Percentiles rank a stretch among this genome's conserved stretches.
These are phyloP conservation scores for Aspergillus incahuasiensis DNA, from an alignment of 495 filamentous ascomycete species.

Conservation along the genomic window DNA sequence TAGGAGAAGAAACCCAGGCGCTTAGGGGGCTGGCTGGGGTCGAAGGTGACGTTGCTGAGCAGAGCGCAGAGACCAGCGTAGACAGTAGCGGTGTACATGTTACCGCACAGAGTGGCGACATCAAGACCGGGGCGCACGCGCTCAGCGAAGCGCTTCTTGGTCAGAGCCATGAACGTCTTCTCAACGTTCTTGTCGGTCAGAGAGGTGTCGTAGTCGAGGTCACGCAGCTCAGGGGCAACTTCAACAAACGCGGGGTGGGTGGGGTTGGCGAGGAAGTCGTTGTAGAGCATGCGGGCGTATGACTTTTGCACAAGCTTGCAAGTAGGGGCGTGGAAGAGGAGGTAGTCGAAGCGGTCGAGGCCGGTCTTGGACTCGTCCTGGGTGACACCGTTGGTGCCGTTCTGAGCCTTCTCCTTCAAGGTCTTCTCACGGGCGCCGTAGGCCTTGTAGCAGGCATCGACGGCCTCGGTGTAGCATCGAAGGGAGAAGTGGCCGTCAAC, in stretches of 20 bases:
- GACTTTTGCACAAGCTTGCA: slow-evolving; percentile 98
- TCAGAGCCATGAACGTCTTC: slow-evolving; percentile 92
- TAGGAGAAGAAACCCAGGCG: slow-evolving; percentile 91
- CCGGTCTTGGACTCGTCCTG: slow-evolving; percentile 56
- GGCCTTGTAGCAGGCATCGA: slow-evolving; percentile 93
- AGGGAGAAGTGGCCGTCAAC: slow-evolving; percentile 96
- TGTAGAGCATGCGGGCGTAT: slow-evolving; percentile 92
- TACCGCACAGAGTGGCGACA: slow-evolving; percentile 91
- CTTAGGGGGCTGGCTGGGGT: slow-evolving; percentile 74
- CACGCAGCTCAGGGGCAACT: slow-evolving; percentile 78
- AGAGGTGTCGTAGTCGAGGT: slow-evolving; percentile 80
- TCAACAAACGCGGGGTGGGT: slow-evolving; percentile 73
- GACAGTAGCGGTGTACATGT: slow-evolving; percentile 98
- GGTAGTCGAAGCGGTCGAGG: slow-evolving; percentile 91
- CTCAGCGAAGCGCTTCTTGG: slow-evolving; percentile 92
- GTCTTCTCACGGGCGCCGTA: slow-evolving; percentile 80
- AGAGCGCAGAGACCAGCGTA: slow-evolving; percentile 80
- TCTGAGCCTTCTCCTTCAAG: slow-evolving; percentile 55
- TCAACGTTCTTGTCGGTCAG: slow-evolving; percentile 90
- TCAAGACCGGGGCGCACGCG: slow-evolving; percentile 80
- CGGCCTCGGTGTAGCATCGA: slow-evolving; percentile 91
- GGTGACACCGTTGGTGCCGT: slow-evolving; percentile 56
- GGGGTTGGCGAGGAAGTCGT: slow-evolving; percentile 84
- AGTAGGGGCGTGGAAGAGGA: slow-evolving; percentile 92
- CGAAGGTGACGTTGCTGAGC: slow-evolving; percentile 65